These are phyloP conservation scores for Chaetomiaceae sp. DNA, from an alignment of 2,329 filamentous ascomycete species.

Conservation along the genomic window DNA sequence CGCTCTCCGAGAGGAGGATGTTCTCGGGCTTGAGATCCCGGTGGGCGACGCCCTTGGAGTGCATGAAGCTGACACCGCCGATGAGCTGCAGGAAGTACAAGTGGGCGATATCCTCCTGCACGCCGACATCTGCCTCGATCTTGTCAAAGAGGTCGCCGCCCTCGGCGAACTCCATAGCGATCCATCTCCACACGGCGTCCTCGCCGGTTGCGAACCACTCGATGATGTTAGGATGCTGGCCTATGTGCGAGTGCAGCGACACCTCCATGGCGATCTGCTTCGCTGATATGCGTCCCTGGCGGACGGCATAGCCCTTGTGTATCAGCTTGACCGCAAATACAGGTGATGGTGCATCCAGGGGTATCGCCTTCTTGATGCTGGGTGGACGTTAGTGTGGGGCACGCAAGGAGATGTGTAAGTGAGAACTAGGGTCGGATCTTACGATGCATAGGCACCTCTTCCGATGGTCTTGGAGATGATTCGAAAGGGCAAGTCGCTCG, in stretches of 20 bases:
- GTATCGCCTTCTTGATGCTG: slow-evolving; percentile 90
- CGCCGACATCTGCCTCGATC: slow-evolving; percentile 94
- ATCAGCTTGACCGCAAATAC: slow-evolving; percentile 98
- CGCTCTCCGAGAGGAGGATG: slow-evolving; percentile 77
- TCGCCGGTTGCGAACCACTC: slow-evolving; percentile 85
- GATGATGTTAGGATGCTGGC: slow-evolving; percentile 88
- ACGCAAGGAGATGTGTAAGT: slow-evolving; percentile 12
- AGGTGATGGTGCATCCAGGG: slow-evolving; percentile 60
- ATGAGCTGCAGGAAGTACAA: slow-evolving; percentile 93
- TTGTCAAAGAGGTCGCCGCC: slow-evolving; percentile 98
- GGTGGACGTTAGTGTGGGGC: slow-evolving; percentile 20
- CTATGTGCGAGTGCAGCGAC: slow-evolving; percentile 80
- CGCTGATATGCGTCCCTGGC: slow-evolving; percentile 77
- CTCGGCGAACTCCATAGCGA: slow-evolving; percentile 94
- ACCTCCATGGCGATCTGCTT: slow-evolving; percentile 93
- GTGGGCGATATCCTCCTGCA: slow-evolving; percentile 91
- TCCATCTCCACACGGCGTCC: slow-evolving; percentile 86
- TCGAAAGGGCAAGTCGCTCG: slow-evolving; percentile 79
- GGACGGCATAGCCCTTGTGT: slow-evolving; percentile 90
- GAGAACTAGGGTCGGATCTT: slow-evolving; percentile 28
- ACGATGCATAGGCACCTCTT: slow-evolving; percentile 96
- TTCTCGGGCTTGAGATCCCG: slow-evolving; percentile 93
- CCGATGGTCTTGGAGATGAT: slow-evolving; percentile 96
- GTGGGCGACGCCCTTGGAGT: slow-evolving; percentile 91
- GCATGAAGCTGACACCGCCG: slow-evolving; percentile 87